A percentile compares a stretch with the other conserved stretches of the same genome.
These are phyloP conservation scores for Candida ipomoeae DNA, from an alignment of 805 yeast genomes.

Conservation along the genomic window DNA sequence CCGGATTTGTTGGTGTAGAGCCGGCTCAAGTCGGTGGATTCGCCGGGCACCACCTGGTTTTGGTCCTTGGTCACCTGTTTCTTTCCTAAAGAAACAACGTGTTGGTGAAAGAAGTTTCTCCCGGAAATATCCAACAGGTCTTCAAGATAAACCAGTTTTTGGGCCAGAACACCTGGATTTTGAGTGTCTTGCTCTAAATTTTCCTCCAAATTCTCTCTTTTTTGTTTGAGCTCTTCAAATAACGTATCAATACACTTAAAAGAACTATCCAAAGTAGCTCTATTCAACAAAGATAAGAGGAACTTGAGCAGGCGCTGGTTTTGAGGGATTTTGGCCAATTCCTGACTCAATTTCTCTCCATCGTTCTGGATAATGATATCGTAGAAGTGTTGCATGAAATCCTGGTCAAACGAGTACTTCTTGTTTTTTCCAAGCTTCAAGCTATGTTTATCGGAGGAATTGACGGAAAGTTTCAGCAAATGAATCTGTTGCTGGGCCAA, in stretches of 20 bases:
- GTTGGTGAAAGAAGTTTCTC: slow-evolving; percentile 82
- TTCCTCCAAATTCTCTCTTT: too few species aligned
- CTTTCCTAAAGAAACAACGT: slow-evolving; percentile 74
- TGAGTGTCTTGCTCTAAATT: too few species aligned
- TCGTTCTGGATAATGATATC: slow-evolving; percentile 38
- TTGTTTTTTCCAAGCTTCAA: slow-evolving; percentile 22
- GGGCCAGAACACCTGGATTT: neutral
- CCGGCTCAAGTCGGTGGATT: slow-evolving; percentile 24
- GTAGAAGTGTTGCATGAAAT: slow-evolving; percentile 20
- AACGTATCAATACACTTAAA: slow-evolving; percentile 55
- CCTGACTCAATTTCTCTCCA: slow-evolving; percentile 38
- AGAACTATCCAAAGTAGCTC: slow-evolving; percentile 56
- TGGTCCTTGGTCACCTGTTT: slow-evolving; percentile 38
- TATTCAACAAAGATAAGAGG: slow-evolving; percentile 58
- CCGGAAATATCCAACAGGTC: slow-evolving; percentile 70
- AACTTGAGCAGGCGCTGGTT: slow-evolving; percentile 51
- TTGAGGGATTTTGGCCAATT: slow-evolving; percentile 34
- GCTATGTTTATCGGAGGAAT: slow-evolving; percentile 11
- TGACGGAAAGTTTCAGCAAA: slow-evolving; percentile 2
- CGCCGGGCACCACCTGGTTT: slow-evolving; percentile 43
- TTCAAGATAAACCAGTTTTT: slow-evolving; percentile 4
- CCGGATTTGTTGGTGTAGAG: slow-evolving; percentile 27
- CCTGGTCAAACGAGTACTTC: slow-evolving; percentile 25
- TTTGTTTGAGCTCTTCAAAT: slow-evolving; percentile 18
- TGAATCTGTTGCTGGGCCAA: slow-evolving; percentile 41